These are phyloP conservation scores for Paramyrothecium roridum DNA, from an alignment of 2,329 filamentous ascomycete species.

Conservation along the genomic window DNA sequence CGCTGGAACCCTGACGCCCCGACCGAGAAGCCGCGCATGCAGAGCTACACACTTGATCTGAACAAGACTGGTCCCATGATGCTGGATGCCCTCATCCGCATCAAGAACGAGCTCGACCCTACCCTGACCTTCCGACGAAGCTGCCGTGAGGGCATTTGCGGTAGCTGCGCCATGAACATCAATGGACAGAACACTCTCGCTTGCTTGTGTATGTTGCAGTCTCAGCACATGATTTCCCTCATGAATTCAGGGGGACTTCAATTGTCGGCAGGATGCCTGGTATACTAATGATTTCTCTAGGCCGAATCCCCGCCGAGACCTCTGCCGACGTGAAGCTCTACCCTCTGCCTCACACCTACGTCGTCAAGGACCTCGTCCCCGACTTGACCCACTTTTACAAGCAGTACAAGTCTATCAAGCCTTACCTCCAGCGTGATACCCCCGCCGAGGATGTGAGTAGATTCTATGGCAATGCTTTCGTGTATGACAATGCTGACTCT, in stretches of 20 bases:
- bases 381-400: constrained; percentile 99
- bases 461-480: not conserved
- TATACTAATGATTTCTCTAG: constrained; percentile 44
- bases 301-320: constrained; percentile 87
- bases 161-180: constrained; percentile 99
- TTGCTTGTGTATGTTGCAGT: constrained; percentile 75
- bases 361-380: constrained; percentile 97
- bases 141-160: constrained; percentile 97
- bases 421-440: constrained; percentile 90
- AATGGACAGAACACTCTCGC: constrained; percentile 97
- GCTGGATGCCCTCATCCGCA: constrained; percentile 91
- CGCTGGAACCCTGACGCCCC: constrained; percentile 96
- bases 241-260: not conserved
- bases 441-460: constrained; percentile 74
- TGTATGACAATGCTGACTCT: constrained; percentile 6
- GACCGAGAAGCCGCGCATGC: constrained; percentile 90
- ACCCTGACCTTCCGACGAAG: constrained; percentile 94
- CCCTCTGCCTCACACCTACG: constrained; percentile 96
- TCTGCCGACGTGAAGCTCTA: constrained; percentile 88
- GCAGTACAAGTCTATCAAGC: constrained; percentile 99
- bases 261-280: constrained; percentile 2
- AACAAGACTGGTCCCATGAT: constrained; percentile 99
- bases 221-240: not conserved
- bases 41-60: constrained; percentile 89
- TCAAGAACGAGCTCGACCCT: constrained; percentile 98